A percentile compares a stretch with the other conserved stretches of the same genome.
These are phyloP conservation scores for Camellia lanceoleosa DNA, from an alignment of 148 eudicot genomes.

Conservation along the genomic window DNA sequence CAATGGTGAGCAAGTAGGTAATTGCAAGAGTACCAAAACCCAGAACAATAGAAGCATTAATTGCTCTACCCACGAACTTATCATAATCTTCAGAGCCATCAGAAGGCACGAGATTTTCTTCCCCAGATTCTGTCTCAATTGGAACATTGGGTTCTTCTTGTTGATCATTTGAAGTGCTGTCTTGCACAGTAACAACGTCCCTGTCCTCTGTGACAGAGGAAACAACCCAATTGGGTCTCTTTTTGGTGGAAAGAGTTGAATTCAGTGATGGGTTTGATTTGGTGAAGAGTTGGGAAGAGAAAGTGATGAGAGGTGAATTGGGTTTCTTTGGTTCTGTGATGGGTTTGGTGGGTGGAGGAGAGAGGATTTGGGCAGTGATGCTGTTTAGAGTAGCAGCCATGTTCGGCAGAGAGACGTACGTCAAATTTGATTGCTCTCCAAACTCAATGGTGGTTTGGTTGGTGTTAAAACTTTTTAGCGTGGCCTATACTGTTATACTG, in stretches of 20 bases:
- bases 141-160: not conserved
- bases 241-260: constrained; percentile 7
- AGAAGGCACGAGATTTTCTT: not conserved
- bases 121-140: constrained; percentile 10
- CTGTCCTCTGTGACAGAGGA: constrained; percentile 6
- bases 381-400: constrained; percentile 8
- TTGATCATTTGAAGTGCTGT: not conserved
- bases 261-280: constrained; percentile 8
- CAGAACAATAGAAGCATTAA: constrained; percentile 76
- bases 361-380: not conserved
- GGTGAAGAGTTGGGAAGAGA: not conserved
- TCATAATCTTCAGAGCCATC: constrained; percentile 32
- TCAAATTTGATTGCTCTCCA: not conserved
- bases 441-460: not conserved
- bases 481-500: not conserved
- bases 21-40: constrained; percentile 78
- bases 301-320: not conserved
- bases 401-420: not conserved
- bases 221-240: constrained; percentile 4
- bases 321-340: constrained; percentile 9
- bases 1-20: constrained; percentile 85
- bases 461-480: not conserved
- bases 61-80: constrained; percentile 55
- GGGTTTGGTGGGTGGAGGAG: constrained; percentile 8
- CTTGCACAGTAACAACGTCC: not conserved